These are phyloP conservation scores for Knoxia roxburghii DNA, from an alignment of 257 asterid species.

Conservation along the genomic window DNA sequence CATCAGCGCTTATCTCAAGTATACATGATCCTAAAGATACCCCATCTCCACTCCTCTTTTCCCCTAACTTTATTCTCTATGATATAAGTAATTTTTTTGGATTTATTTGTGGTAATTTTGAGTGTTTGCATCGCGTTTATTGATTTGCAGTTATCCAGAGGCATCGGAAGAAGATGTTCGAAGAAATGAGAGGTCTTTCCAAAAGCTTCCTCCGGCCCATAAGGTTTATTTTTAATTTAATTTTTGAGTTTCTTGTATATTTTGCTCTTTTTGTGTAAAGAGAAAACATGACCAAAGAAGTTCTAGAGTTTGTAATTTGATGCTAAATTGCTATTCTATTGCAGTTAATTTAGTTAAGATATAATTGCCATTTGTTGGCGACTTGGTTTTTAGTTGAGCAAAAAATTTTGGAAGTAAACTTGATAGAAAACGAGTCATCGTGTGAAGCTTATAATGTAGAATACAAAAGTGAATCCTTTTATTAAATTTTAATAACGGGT, in stretches of 20 bases:
- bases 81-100: not conserved
- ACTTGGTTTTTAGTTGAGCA: not conserved
- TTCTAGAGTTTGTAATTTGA: not conserved
- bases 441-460: no score
- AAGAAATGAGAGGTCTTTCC: constrained; percentile 74
- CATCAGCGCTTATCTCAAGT: constrained; percentile 97
- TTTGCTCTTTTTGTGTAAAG: not conserved
- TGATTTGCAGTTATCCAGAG: constrained; percentile 71
- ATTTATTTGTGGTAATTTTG: not conserved
- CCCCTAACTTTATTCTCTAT: no score
- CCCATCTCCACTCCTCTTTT: not conserved
- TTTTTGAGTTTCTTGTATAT: not conserved
- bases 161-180: constrained; percentile 86
- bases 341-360: not conserved
- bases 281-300: not conserved
- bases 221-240: constrained; percentile 42
- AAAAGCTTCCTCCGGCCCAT: constrained; percentile 64
- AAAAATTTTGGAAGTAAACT: not conserved
- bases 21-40: not conserved
- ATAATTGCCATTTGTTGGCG: not conserved
- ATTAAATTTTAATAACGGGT: no score
- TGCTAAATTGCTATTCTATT: not conserved
- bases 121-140: constrained; percentile 10
- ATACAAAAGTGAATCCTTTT: not conserved
- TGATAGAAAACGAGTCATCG: not conserved